Base-by-base conservation (phyloP, 805 yeast genomes). In the Sugiyamaella smithiae region DNA sequence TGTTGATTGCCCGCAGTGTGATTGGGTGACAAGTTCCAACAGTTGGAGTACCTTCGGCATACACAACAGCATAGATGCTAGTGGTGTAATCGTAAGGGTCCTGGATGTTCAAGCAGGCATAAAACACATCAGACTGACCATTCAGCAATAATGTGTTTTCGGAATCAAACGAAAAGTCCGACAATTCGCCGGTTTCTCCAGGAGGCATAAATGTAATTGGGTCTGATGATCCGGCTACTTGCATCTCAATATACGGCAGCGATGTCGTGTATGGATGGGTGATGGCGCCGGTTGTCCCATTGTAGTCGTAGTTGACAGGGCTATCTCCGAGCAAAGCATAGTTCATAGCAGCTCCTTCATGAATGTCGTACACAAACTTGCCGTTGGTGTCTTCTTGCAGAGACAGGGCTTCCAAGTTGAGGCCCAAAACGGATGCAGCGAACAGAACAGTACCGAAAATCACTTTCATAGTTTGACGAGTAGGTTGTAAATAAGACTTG, bases 311-410 rank as follows among this genome's bases (percentile, higher is more conserved):
- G 24, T 32, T 26, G 35, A 11, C 8, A 3, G 33, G 20, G 19
- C 14, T 29, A 43, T 33, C 31, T 3, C 48, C 48, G 5, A 45
- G 44, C 2, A 32, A 14, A 32, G 69, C 55, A 60, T 71, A 74
- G 64, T 66, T 60, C 48, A 70, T 57, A 42, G 70, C 77, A 40
- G 77, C 77, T 52, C 77, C 77, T 57, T 68, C 73, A 57, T 72
- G 77, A 32, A 50, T 48, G 26, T 64, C 49, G 46, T 17, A 28
- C 2, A 45, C n/a, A 19, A 17, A 29, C 11, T 29, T 12, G 14
- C 44, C 44, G 14, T 45, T 24, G 37, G 33, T 22, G 14, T 35
- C 43, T 25, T 14, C 23, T 19, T 36, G n/a, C 5, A 11, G 12
- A 29, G 47, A 44, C 25, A 47, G 51, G 24, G 50, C 52, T 40